Conservation (phyloP, 805 yeast genomes). For the Martiniozyma abietophila region DNA sequence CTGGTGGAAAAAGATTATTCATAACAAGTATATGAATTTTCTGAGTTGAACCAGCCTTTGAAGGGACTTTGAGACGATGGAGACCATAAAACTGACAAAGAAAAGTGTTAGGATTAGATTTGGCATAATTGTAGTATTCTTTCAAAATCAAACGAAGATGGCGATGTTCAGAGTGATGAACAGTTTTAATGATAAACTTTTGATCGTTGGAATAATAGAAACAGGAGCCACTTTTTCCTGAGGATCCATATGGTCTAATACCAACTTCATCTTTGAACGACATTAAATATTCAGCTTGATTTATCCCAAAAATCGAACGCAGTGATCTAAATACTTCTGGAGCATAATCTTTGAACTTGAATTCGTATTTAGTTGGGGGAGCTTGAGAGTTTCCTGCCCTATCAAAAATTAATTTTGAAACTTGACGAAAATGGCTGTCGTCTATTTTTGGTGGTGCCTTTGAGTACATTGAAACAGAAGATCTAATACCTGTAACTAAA, state of each 20-base stretch:
- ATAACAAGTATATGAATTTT: slow-evolving; percentile 90
- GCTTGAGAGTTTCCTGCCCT: slow-evolving; percentile 80
- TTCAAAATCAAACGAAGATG: slow-evolving; percentile 66
- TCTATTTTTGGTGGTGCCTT: slow-evolving; percentile 69
- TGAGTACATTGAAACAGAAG: slow-evolving; percentile 87
- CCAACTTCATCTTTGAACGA: slow-evolving; percentile 90
- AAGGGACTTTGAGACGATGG: slow-evolving; percentile 86
- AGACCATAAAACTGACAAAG: slow-evolving; percentile 94
- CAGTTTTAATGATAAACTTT: slow-evolving; percentile 90
- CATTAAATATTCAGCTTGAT: slow-evolving; percentile 91
- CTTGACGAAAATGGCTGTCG: slow-evolving; percentile 59
- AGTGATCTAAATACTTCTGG: slow-evolving; percentile 91
- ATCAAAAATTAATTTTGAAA: slow-evolving; percentile 80
- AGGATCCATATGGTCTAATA: slow-evolving; percentile 84
- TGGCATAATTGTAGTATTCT: slow-evolving; percentile 74
- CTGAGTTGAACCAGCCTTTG: slow-evolving; percentile 36
- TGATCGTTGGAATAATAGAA: slow-evolving; percentile 93
- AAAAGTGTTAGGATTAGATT: slow-evolving; percentile 76
- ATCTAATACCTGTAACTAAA: slow-evolving; percentile 95
- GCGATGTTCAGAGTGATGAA: slow-evolving; percentile 86
- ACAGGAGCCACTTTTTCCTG: slow-evolving; percentile 95
- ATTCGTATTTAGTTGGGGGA: slow-evolving; percentile 90
- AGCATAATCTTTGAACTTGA: slow-evolving; percentile 92
- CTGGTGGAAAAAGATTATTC: slow-evolving; percentile 96
- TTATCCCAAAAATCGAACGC: slow-evolving; percentile 71